These are phyloP conservation scores for Medicago ruthenica DNA, from an alignment of 306 rosid species.

Conservation along the genomic window DNA sequence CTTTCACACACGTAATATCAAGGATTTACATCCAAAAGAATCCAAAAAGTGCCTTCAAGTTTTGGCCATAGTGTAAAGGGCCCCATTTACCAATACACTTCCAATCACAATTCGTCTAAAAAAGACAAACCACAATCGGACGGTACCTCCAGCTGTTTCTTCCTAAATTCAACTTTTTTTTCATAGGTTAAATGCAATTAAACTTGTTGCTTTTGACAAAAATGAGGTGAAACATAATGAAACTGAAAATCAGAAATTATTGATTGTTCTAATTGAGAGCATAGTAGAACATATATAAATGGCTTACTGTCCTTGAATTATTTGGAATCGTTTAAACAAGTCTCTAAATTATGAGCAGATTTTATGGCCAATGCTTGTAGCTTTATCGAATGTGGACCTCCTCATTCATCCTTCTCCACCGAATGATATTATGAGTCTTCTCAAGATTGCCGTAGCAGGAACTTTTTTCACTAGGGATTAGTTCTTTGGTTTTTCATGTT, in stretches of 20 bases:
- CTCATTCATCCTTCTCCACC: too few relatives aligned
- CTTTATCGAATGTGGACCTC: too few relatives aligned
- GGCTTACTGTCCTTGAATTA: not conserved
- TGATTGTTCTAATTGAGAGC: not conserved
- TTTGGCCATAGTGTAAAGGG: slow-evolving; percentile 37
- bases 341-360: too few relatives aligned
- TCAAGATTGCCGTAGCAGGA: too few relatives aligned
- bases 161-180: slow-evolving; percentile 25
- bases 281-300: not conserved
- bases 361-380: too few relatives aligned
- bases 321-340: not conserved
- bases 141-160: slow-evolving; percentile 56
- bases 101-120: slow-evolving; percentile 42
- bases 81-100: slow-evolving; percentile 56
- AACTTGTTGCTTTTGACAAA: not conserved
- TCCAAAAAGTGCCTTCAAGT: slow-evolving; percentile 61
- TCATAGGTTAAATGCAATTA: slow-evolving; percentile 3
- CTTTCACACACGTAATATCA: slow-evolving; percentile 38
- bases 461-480: too few relatives aligned
- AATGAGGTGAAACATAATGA: not conserved
- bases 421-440: too few relatives aligned
- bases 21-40: slow-evolving; percentile 47
- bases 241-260: not conserved
- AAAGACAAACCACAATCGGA: slow-evolving; percentile 40
- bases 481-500: too few relatives aligned